Percentiles rank a stretch among this genome's conserved stretches.
phyloP scores from a whole-genome alignment of 257 asterid genomes.

The Buddleja alternifolia region DNA sequence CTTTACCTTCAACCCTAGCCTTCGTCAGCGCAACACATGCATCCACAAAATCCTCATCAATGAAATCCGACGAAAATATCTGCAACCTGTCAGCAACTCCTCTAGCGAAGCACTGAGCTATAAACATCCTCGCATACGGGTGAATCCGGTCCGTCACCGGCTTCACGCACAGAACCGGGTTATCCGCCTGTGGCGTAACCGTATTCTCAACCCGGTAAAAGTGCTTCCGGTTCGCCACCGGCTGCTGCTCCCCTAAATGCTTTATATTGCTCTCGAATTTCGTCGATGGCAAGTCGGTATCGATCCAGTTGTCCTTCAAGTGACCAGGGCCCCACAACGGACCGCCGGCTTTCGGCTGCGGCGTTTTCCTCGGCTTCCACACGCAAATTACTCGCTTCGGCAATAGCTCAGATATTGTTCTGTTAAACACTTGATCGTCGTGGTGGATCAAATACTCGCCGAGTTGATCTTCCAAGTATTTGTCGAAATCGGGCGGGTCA shows the following conservation, averaged over 20 bases:
- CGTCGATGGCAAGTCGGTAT: slow-evolving; percentile 82
- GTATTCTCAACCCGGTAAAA: slow-evolving; percentile 95
- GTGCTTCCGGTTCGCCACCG: slow-evolving; percentile 52
- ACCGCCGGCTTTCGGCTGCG: slow-evolving; percentile 58
- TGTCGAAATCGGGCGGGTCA: slow-evolving; percentile 76
- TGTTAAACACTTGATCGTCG: slow-evolving; percentile 62
- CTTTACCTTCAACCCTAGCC: slow-evolving; percentile 70
- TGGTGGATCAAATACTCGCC: slow-evolving; percentile 73
- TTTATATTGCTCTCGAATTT: slow-evolving; percentile 85
- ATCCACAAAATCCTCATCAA: slow-evolving; percentile 85
- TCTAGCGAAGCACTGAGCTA: slow-evolving; percentile 47
- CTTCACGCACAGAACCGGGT: slow-evolving; percentile 76
- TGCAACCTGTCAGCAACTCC: slow-evolving; percentile 65
- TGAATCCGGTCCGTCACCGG: slow-evolving; percentile 80
- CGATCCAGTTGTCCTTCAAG: slow-evolving; percentile 79
- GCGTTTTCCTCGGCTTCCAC: slow-evolving; percentile 82
- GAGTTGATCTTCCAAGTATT: slow-evolving; percentile 63
- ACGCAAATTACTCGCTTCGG: slow-evolving; percentile 85
- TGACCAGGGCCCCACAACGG: slow-evolving; percentile 71
- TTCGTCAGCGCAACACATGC: slow-evolving; percentile 73
- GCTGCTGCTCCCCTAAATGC: slow-evolving; percentile 60
- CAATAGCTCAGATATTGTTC: slow-evolving; percentile 61
- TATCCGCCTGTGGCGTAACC: slow-evolving; percentile 90
- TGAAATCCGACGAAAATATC: slow-evolving; percentile 80
- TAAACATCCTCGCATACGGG: slow-evolving; percentile 71